Evolutionary conservation across 2,329 filamentous ascomycete species (phyloP), one percentile per base, ranked within the genome.

Genomic region (Botrytis paeoniae): DNA sequence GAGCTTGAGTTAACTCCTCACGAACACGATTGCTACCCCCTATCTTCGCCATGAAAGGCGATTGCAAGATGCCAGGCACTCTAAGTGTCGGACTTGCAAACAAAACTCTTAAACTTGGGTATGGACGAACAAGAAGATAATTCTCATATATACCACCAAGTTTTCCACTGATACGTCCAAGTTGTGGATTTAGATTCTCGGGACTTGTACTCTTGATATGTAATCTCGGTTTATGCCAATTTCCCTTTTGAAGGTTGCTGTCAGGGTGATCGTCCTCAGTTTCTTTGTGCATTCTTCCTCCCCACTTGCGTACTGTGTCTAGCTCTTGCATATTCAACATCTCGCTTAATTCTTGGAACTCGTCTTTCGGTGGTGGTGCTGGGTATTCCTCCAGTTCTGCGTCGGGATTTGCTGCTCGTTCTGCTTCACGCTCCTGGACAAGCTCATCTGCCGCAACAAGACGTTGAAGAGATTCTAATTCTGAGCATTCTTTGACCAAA

Each of bases 261-360:
- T 85, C 84, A 9, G 86, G 83, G 22, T 75, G 66, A 45, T 85
- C 84, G 9, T 88, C 85, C 39, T 86, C 83, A 14, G 79, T 77
- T 25, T 83, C 80, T 45, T 82, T 79, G 77, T 92, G 89, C 85
- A 92, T 89, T 59, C 85, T 84, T 1, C 92, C 91, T 20, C 91
- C 92, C 72, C 84, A 85, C 71, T 85, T 86, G 2, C 89, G 86
- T 0, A 92, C 88, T 0, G 87, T 89, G 63, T 89, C 88, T 7
- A 94, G 82, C 79, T 94, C 92, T 1, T 85, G 81, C 18, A 88
- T 84, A 72, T 91, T 93, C 79, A 94, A 88, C 86, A 93, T 91
- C 77, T 93, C 90, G 70, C 86, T 88, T 41, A 94, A 83, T 61
- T 90, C 86, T 70, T 88, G 86, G 74, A 94, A 90, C 76, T 91